A percentile compares a stretch with the other conserved stretches of the same genome.
Evolutionary conservation across 805 yeast genomes (phyloP).

Genomic region (Pichia pseudocactophila): DNA sequence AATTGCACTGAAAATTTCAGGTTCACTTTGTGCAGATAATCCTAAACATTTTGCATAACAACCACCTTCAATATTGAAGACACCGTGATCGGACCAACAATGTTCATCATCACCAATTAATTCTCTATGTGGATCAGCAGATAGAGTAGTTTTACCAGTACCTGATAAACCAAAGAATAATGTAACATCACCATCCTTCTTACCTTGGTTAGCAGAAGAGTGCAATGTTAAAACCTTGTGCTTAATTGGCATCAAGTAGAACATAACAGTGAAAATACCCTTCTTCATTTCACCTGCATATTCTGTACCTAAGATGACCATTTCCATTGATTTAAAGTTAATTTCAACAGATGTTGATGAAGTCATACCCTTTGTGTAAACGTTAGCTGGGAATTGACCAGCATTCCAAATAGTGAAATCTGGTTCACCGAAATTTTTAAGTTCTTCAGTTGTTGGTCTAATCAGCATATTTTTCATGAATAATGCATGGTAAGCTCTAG

Average conservation of each 20-base stretch:
- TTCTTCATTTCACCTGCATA: slow-evolving; percentile 99
- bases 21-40: slow-evolving; percentile 85
- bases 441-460: slow-evolving; percentile 86
- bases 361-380: slow-evolving; percentile 95
- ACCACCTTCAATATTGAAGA: slow-evolving; percentile 98
- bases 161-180: slow-evolving; percentile 95
- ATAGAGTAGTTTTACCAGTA: slow-evolving; percentile 95
- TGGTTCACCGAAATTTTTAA: slow-evolving; percentile 87
- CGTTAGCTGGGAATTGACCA: slow-evolving; percentile 97
- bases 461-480: slow-evolving; percentile 98
- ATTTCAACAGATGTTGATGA: slow-evolving; percentile 93
- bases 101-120: slow-evolving; percentile 98
- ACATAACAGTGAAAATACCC: slow-evolving; percentile 98
- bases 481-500: slow-evolving; percentile 96
- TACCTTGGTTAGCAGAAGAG: slow-evolving; percentile 92
- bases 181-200: slow-evolving; percentile 73
- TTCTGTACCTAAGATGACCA: slow-evolving; percentile 97
- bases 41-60: slow-evolving; percentile 97
- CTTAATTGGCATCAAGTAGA: slow-evolving; percentile 94
- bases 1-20: slow-evolving; percentile 93
- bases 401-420: slow-evolving; percentile 98
- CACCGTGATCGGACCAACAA: slow-evolving; percentile 98
- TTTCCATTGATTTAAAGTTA: slow-evolving; percentile 95
- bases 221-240: slow-evolving; percentile 88
- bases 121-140: slow-evolving; percentile 90